These are phyloP conservation scores for Musa troglodytarum DNA, from an alignment of 176 grass and related monocot genomes.

Conservation along the genomic window DNA sequence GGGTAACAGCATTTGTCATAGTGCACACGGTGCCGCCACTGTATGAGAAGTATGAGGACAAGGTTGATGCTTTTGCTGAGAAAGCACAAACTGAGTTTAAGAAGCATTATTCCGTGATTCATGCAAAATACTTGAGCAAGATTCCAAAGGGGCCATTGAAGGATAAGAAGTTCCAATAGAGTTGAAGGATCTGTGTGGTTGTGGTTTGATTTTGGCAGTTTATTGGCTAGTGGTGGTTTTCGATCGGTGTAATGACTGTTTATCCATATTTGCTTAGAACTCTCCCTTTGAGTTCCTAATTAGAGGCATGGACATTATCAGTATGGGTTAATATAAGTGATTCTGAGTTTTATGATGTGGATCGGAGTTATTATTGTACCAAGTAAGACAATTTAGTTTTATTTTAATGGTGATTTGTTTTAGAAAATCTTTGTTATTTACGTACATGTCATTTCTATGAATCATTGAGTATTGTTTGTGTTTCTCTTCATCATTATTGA, in stretches of 20 bases:
- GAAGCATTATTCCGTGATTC: conserved; percentile 61
- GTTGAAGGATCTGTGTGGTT: neutral
- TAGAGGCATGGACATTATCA: neutral
- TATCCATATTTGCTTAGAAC: neutral
- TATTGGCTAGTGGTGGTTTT: neutral
- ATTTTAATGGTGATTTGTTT: neutral
- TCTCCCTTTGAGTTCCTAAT: neutral
- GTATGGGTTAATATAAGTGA: neutral
- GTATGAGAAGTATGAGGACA: conserved; percentile 90
- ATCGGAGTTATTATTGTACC: neutral
- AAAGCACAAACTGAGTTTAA: conserved; percentile 56
- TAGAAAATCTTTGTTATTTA: neutral
- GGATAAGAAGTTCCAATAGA: conserved; percentile 51
- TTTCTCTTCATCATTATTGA: no score
- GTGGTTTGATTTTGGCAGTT: neutral
- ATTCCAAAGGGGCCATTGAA: conserved; percentile 60
- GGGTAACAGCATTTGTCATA: conserved; percentile 59
- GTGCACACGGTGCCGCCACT: conserved; percentile 73
- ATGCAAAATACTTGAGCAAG: conserved; percentile 82
- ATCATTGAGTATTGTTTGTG: no score
- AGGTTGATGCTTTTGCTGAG: conserved; percentile 67
- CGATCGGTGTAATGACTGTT: neutral
- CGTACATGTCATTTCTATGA: no score
- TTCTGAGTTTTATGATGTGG: neutral
- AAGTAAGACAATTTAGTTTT: neutral